Base-by-base conservation (phyloP, 257 asterid species). In the Lithospermum erythrorhizon region DNA sequence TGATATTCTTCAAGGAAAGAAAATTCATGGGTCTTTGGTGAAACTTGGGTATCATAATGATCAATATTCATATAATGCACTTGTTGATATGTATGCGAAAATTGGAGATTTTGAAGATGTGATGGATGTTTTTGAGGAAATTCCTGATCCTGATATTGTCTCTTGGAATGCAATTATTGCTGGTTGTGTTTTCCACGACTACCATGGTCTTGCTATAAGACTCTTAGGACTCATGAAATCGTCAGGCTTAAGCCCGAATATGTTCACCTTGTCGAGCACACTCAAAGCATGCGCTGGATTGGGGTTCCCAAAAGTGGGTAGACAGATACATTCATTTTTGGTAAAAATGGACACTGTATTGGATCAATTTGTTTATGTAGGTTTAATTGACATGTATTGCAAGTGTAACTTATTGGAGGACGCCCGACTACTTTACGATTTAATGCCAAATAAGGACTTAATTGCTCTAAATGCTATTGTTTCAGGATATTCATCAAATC, bases 141-240 rank as follows among this genome's bases (percentile, higher is more conserved):
- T 80, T 53, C 63, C 63, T 11, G 53, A 68, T 62, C 86, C 82
- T 2, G 94, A 87, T 75, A 77, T 80, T 59, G 75, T 82, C 67
- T 80, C 95, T 51, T 87, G 94, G 95, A 87, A 87, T 77, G 78
- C 93, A 63, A 65, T 83, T 24, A 83, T 87, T 64, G 78, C 95
- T 52, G 95, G 95, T 47, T 83, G 83, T 58, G 87, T 83, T 20
- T 78, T 68, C 52, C 81, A 77, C 61, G 85, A 77, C 53, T 45
- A 64, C 61, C 66, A 85, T 51, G 74, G 63, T 49, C 35, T 47
- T 58, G 93, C 95, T n/a, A 64, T 87, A 75, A 83, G 70, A 18
- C 68, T 83, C 68, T 73, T 87, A 55, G 65, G 63, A 51, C 72
- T 49, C 71, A 87, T 87, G 93, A 72, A 54, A 64, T 62, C 73